Evolutionary conservation across 768 basidiomycete species (phyloP).

Genomic region (Auricularia heimuer): DNA sequence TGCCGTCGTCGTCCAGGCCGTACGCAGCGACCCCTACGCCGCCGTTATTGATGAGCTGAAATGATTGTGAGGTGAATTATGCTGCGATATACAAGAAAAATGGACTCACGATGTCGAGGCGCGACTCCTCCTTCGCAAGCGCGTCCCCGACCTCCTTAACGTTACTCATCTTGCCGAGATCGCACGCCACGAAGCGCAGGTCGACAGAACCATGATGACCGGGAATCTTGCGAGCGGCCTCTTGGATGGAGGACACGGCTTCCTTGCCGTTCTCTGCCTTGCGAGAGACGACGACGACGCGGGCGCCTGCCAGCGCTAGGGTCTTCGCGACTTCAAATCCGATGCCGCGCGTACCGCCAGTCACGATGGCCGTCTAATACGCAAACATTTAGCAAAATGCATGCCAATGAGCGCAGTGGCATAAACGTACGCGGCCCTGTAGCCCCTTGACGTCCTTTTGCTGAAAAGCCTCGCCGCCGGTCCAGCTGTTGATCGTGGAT

Average conservation of each 20-base stretch:
- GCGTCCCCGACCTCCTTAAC: slow-evolving; percentile 20
- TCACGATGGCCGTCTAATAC: slow-evolving; percentile 20
- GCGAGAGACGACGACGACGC: slow-evolving; percentile 19
- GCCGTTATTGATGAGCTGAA: slow-evolving; percentile 17
- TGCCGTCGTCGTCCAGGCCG: slow-evolving; percentile 19
- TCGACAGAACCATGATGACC: background rate
- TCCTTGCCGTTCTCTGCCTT: slow-evolving; percentile 17
- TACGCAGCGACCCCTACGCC: slow-evolving; percentile 21
- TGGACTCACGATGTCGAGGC: slow-evolving; percentile 10
- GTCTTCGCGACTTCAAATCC: slow-evolving; percentile 22
- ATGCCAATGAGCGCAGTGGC: background rate
- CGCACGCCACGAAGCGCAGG: slow-evolving; percentile 17
- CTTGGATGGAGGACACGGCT: slow-evolving; percentile 16
- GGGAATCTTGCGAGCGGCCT: background rate
- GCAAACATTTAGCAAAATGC: background rate
- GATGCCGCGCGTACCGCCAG: slow-evolving; percentile 22
- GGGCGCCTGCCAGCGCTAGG: slow-evolving; percentile 20
- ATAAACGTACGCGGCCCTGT: background rate
- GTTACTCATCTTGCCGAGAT: slow-evolving; percentile 18
- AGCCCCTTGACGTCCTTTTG: background rate
- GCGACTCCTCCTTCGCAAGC: slow-evolving; percentile 11
- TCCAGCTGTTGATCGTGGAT: too few relatives aligned
- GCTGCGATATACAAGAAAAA: background rate
- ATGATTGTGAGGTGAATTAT: background rate
- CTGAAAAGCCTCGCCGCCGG: too few relatives aligned